Evolutionary conservation across 2,329 filamentous ascomycete species (phyloP).

Genomic region (Cladophialophora exuberans): DNA sequence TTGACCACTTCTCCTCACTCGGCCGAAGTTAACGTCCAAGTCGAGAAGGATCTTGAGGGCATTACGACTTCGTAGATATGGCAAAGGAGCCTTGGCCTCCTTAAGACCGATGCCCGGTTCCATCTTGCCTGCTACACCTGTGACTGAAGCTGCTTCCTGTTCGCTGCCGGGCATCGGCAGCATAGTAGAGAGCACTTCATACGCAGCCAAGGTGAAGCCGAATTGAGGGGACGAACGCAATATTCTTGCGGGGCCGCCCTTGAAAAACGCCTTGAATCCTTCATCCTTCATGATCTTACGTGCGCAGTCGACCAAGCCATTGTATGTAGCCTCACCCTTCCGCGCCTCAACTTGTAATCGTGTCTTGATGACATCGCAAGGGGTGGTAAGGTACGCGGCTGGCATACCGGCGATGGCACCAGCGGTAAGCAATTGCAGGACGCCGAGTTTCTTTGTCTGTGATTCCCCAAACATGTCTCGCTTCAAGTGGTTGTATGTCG

Average conservation of each 20-base stretch:
- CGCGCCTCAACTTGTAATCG: slow-evolving; percentile 95
- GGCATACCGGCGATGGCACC: slow-evolving; percentile 95
- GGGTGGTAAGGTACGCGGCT: slow-evolving; percentile 91
- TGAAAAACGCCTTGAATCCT: slow-evolving; percentile 96
- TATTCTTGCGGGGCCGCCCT: slow-evolving; percentile 94
- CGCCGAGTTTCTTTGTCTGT: slow-evolving; percentile 78
- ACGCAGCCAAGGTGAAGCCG: slow-evolving; percentile 93
- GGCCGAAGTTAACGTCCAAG: slow-evolving; percentile 89
- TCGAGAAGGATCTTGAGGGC: slow-evolving; percentile 95
- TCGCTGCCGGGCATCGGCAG: slow-evolving; percentile 75
- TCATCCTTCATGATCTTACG: slow-evolving; percentile 84
- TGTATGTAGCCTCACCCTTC: slow-evolving; percentile 91
- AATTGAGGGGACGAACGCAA: slow-evolving; percentile 95
- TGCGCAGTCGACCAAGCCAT: slow-evolving; percentile 82
- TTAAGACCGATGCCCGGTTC: slow-evolving; percentile 67
- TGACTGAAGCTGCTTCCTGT: slow-evolving; percentile 38
- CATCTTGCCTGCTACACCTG: slow-evolving; percentile 60
- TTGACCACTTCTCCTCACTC: slow-evolving; percentile 63
- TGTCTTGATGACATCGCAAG: slow-evolving; percentile 99
- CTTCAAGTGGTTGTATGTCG: slow-evolving; percentile 93
- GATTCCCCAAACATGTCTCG: slow-evolving; percentile 89
- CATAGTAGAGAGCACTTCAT: slow-evolving; percentile 83
- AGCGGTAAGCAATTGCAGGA: slow-evolving; percentile 87
- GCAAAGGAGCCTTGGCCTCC: slow-evolving; percentile 65
- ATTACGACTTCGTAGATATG: slow-evolving; percentile 77